Base-by-base conservation (phyloP, 768 basidiomycete genomes). In the Epithele typhae region DNA sequence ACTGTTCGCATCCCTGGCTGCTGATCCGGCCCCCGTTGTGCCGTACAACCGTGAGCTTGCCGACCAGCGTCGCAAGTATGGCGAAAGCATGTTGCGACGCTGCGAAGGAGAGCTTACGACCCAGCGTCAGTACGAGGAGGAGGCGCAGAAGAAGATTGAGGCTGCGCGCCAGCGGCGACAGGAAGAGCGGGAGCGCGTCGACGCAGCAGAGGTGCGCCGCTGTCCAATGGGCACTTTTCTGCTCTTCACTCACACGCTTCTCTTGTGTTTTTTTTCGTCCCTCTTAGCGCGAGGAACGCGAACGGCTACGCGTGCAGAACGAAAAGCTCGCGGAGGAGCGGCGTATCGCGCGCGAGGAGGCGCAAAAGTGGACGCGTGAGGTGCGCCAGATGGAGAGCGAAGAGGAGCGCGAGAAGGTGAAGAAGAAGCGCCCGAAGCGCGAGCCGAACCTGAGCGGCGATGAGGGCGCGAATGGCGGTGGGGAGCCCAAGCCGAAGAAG, bases 31-130 rank as follows among this genome's bases (percentile, higher is more conserved):
- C 0, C 62, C 77, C 0, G 67, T 75, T 39, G 73, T 94, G 15
- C 91, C 92, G 0, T 98, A 97, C 66, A 88, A 75, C 56, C 74
- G 77, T 9, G 92, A 95, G 39, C 77, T 97, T 37, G 92, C 93
- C 0, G 87, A 92, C 55, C 87, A 95, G 55, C 82, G 96, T 36
- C 77, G 83, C 32, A 86, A 87, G 62, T 99, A 97, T 57, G 92
- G 93, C 11, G 86, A 90, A 51, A 84, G 77, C 58, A 83, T 98
- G 75, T 62, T 95, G 43, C 76, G 88, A 45, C 82, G 82, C 42
- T 84, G 81, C 2, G 86, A 89, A 10, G 90, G 88, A 34, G 92
- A 95, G 59, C 69, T 92, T 19, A 66, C 75, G 4, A 71, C 76
- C 15, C 92, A 95, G 61, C 71, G 76, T 43, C 77, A 81, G 46